These are phyloP conservation scores for Periconia sp. DNA, from an alignment of 2,329 filamentous ascomycete genomes.

Conservation along the genomic window DNA sequence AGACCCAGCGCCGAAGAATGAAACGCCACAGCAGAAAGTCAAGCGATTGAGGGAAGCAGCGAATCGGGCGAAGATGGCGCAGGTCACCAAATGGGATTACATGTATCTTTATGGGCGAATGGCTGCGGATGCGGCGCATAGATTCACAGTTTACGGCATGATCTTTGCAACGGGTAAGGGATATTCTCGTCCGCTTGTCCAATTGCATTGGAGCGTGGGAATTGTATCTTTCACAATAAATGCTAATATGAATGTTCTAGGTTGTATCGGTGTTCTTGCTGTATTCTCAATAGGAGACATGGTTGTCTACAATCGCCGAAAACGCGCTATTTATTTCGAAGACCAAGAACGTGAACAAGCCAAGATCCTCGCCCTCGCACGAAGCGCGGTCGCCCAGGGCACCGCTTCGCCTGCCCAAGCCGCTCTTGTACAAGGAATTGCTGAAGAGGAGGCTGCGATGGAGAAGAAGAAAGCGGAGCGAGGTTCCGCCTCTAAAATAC, in stretches of 20 bases:
- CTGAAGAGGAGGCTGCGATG: slow-evolving; percentile 64
- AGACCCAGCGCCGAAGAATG: slow-evolving; percentile 51
- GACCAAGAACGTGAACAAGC: slow-evolving; percentile 56
- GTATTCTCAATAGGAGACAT: slow-evolving; percentile 70
- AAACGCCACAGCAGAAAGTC: slow-evolving; percentile 62
- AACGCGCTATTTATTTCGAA: slow-evolving; percentile 66
- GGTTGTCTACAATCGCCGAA: slow-evolving; percentile 70
- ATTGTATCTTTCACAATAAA: not conserved
- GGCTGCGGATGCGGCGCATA: slow-evolving; percentile 65
- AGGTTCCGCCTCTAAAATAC: slow-evolving; percentile 34
- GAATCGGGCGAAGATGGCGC: slow-evolving; percentile 53
- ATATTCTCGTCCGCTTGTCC: slow-evolving; percentile 1
- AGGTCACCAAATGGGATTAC: slow-evolving; percentile 61
- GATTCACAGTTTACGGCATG: slow-evolving; percentile 63
- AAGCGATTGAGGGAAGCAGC: slow-evolving; percentile 58
- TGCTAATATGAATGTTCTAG: slow-evolving; percentile 41
- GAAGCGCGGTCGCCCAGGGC: slow-evolving; percentile 49
- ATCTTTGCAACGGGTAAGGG: slow-evolving; percentile 66
- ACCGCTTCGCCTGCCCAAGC: slow-evolving; percentile 57
- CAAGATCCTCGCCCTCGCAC: slow-evolving; percentile 52
- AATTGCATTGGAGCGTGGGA: slow-evolving; percentile 14
- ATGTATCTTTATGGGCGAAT: slow-evolving; percentile 44
- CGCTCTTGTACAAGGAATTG: slow-evolving; percentile 62
- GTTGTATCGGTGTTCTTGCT: slow-evolving; percentile 65
- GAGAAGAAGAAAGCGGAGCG: slow-evolving; percentile 42